Conservation (phyloP, 2,329 filamentous ascomycete species). For the Clonostachys chloroleuca region DNA sequence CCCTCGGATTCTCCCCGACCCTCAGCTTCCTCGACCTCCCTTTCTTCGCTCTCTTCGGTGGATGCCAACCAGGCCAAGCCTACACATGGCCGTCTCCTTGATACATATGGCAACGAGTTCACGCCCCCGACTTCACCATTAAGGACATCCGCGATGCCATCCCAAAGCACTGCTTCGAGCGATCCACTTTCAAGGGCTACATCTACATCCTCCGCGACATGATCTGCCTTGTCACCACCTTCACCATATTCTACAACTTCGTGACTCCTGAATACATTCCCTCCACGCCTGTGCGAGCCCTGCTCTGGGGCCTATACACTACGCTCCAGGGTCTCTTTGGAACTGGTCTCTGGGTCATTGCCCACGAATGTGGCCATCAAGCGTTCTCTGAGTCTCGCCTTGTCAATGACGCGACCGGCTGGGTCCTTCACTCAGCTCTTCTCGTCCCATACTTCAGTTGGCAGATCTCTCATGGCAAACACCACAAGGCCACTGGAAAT, state of each 20-base stretch:
- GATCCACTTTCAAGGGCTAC: constrained; percentile 71
- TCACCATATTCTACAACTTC: constrained; percentile 85
- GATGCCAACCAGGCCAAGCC: constrained; percentile 28
- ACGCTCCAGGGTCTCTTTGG: constrained; percentile 87
- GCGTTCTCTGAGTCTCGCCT: constrained; percentile 90
- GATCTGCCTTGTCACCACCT: constrained; percentile 66
- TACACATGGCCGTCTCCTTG: constrained; percentile 61
- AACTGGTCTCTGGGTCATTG: constrained; percentile 93
- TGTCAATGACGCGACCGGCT: constrained; percentile 89
- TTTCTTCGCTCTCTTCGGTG: constrained; percentile 80
- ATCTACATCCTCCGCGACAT: constrained; percentile 83
- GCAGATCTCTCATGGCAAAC: constrained; percentile 99
- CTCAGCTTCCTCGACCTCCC: constrained; percentile 80
- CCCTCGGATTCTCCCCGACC: constrained; percentile 55
- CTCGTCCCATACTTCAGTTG: constrained; percentile 98
- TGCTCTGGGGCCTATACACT: constrained; percentile 62
- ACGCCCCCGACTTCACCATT: constrained; percentile 90
- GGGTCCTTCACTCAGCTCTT: constrained; percentile 82
- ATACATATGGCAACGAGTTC: constrained; percentile 95
- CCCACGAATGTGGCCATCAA: constrained; percentile 97
- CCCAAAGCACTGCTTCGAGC: constrained; percentile 93
- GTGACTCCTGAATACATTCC: constrained; percentile 82
- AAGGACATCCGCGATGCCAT: constrained; percentile 97
- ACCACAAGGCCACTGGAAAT: constrained; percentile 98
- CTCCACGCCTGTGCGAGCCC: constrained; percentile 60